Conservation (phyloP, 1,284 basidiomycete species). For the Wolfiporia cocos region DNA sequence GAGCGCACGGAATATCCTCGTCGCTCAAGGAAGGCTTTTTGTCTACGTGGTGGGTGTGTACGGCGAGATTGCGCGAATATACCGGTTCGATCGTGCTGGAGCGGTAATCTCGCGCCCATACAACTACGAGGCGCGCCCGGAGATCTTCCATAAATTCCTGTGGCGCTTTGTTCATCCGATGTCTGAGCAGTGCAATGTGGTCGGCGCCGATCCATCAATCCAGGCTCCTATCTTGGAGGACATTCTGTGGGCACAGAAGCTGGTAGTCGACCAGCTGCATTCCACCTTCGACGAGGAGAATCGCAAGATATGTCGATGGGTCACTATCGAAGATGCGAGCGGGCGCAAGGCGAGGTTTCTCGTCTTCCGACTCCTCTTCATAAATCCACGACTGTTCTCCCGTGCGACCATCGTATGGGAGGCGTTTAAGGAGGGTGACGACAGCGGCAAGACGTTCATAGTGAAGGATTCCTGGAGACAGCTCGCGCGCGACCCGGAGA, state of each 20-base stretch:
- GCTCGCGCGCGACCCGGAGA: conserved; percentile 3
- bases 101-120: conserved; percentile 2
- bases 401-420: conserved; percentile 11
- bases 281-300: too few species aligned
- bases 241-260: conserved; percentile 4
- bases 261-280: background rate
- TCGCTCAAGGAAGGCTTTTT: conserved; percentile 8
- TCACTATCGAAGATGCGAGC: background rate
- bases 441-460: background rate
- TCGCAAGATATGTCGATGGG: too few species aligned
- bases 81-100: conserved; percentile 7
- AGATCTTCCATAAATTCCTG: conserved; percentile 5
- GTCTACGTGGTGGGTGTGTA: conserved; percentile 11
- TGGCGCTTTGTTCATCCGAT: conserved; percentile 9
- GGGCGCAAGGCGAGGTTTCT: background rate
- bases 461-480: conserved; percentile 11
- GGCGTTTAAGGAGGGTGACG: conserved; percentile 2
- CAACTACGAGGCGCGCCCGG: background rate
- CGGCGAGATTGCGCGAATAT: conserved; percentile 5
- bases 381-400: conserved; percentile 10
- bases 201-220: conserved; percentile 8
- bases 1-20: conserved; percentile 8
- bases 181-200: conserved; percentile 1
- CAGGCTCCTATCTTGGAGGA: background rate
- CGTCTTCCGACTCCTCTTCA: background rate